phyloP scores from a whole-genome alignment of 2,329 filamentous ascomycete species.

The Falciphora oryzae region DNA sequence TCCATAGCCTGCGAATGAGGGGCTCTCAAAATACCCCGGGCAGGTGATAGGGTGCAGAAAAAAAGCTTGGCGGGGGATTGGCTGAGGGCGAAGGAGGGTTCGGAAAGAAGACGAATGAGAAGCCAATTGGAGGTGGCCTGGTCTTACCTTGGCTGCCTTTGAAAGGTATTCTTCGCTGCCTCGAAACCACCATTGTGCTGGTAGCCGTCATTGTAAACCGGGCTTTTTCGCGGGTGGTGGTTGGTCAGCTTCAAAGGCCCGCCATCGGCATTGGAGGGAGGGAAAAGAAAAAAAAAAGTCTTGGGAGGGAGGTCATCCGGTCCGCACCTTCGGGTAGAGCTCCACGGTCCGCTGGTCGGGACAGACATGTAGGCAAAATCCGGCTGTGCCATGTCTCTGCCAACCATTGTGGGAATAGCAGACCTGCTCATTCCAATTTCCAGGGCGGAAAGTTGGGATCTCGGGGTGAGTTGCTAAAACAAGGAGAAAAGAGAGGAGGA shows the following conservation, averaged over 20 bases:
- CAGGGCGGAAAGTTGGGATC: neutral
- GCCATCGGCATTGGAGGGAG: constrained; percentile 1
- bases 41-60: constrained; percentile 1
- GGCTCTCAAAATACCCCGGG: neutral
- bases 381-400: constrained; percentile 39
- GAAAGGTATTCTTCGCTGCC: constrained; percentile 21
- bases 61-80: neutral
- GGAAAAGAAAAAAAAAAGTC: neutral
- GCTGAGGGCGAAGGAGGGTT: neutral
- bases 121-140: constrained; percentile 8
- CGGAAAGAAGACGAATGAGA: neutral
- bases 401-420: constrained; percentile 25
- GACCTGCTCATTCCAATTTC: neutral
- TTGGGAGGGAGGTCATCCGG: constrained; percentile 4
- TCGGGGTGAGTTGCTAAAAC: neutral
- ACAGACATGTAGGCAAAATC: constrained; percentile 43
- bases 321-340: constrained; percentile 40
- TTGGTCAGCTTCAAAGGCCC: neutral
- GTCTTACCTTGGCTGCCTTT: constrained; percentile 27
- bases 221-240: constrained; percentile 18
- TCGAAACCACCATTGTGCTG: constrained; percentile 25
- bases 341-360: constrained; percentile 44
- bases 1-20: neutral
- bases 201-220: constrained; percentile 28
- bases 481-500: constrained; percentile 3